These are phyloP conservation scores for Leucocoprinus birnbaumii DNA, from an alignment of 768 basidiomycete species.

Conservation along the genomic window DNA sequence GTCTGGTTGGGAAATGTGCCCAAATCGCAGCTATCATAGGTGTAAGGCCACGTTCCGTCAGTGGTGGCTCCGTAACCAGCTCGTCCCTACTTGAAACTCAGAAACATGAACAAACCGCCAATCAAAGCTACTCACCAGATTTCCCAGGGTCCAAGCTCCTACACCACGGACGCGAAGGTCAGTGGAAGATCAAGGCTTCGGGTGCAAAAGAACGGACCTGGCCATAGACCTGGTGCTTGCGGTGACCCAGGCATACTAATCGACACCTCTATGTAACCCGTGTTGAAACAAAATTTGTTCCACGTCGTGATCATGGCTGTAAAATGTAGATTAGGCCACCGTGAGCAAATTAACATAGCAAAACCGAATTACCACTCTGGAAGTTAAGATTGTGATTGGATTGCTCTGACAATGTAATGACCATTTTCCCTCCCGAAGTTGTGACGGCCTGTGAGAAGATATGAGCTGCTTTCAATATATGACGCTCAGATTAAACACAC, in stretches of 20 bases:
- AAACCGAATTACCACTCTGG: conserved; percentile 51
- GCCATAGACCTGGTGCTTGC: conserved; percentile 72
- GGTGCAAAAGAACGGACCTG: conserved; percentile 33
- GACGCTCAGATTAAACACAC: conserved; percentile 27
- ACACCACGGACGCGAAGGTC: background rate
- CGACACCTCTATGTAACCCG: conserved; percentile 78
- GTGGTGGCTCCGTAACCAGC: conserved; percentile 88
- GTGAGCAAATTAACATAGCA: conserved; percentile 23
- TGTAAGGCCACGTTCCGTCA: conserved; percentile 83
- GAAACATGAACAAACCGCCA: conserved; percentile 10
- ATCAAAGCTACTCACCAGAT: conserved; percentile 35
- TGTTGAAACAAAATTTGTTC: conserved; percentile 93
- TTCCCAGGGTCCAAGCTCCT: conserved; percentile 74
- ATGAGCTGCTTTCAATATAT: background rate
- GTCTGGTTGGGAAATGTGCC: conserved; percentile 86
- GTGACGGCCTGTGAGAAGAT: conserved; percentile 49
- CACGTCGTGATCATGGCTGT: conserved; percentile 74
- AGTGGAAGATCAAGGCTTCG: background rate
- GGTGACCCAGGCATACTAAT: conserved; percentile 65
- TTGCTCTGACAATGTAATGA: conserved; percentile 71
- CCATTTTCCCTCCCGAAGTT: conserved; percentile 68
- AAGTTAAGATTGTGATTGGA: conserved; percentile 78
- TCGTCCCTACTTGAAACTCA: conserved; percentile 49
- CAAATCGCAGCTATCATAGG: conserved; percentile 78
- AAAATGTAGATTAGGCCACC: conserved; percentile 5